Evolutionary conservation across 306 rosid species (phyloP), one percentile per base, ranked within the genome.

Genomic region (Vigna hirtella): DNA sequence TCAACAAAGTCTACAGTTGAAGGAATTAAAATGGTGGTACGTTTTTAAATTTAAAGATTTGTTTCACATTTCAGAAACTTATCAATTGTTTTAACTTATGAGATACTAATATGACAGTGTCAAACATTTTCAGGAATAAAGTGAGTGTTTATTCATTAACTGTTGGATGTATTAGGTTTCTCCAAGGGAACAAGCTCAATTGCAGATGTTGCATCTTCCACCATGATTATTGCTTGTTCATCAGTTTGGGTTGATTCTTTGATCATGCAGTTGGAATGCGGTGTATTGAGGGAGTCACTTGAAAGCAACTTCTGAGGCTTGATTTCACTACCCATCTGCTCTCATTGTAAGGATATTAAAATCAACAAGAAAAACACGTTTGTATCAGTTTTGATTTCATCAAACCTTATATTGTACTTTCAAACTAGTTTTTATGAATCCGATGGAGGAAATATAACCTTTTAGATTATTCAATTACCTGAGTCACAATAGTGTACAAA

Each of bases 401-500:
- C 22, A 10, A 57, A 58, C 4, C 65, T 12, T 22, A 20, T 12
- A 47, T 20, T 71, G 36, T 72, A 66, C 4, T 72, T 58, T 30
- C 14, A 66, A 56, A 47, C 11, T 43, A 64, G 9, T 9, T 30
- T 52, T 16, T 18, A 66, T 61, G 66, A 62, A 61, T 79, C 11
- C 13, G 40, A 68, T 57, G 48, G 47, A 30, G 43, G 57, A 86
- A 38, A 70, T 38, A 45, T 61, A 50, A 11, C 7, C 17, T 7
- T 26, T 26, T 40, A 62, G 45, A 76, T 65, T 66, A 49, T 61
- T 79, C 34, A 74, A 92, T 55, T 55, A 55, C 98, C 97, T 91
- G 97, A 30, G 96, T 92, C 42, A 92, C 98, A 13, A 95, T 36
- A 43, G 85, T 70, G 78, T 95, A 95, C 53, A 92, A 72, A 15